A percentile compares a stretch with the other conserved stretches of the same genome.
Evolutionary conservation across 768 basidiomycete genomes (phyloP).

Genomic region (Leccinum rimulosum): DNA sequence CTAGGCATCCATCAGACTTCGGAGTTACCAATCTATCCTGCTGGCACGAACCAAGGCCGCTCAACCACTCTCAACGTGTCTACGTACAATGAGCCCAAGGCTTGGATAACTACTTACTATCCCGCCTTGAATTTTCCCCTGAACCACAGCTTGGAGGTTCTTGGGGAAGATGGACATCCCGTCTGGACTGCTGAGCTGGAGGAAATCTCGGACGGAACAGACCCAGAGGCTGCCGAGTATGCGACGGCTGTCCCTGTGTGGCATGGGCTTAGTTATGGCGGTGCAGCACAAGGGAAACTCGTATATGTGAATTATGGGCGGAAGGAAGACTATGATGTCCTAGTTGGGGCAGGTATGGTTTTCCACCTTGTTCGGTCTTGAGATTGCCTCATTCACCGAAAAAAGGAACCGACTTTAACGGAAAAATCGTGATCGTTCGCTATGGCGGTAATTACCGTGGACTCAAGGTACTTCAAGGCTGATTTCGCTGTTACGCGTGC

Average conservation of each 20-base stretch:
- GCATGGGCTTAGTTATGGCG: conserved; percentile 66
- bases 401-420: conserved; percentile 50
- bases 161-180: conserved; percentile 47
- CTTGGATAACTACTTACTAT: conserved; percentile 72
- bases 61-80: conserved; percentile 50
- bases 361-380: no score
- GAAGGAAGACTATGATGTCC: conserved; percentile 60
- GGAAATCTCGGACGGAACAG: conserved; percentile 63
- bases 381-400: no score
- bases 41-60: conserved; percentile 54
- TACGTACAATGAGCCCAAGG: conserved; percentile 38
- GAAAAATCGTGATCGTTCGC: conserved; percentile 74
- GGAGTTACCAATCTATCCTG: conserved; percentile 47
- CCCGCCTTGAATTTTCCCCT: conserved; percentile 70
- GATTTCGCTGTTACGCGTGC: neutral
- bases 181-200: conserved; percentile 63
- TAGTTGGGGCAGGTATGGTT: conserved; percentile 31
- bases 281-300: conserved; percentile 60
- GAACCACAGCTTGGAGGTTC: conserved; percentile 52
- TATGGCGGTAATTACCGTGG: conserved; percentile 84
- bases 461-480: conserved; percentile 57
- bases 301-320: conserved; percentile 61
- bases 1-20: conserved; percentile 38
- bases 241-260: conserved; percentile 59
- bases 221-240: conserved; percentile 56